phyloP scores from a whole-genome alignment of 129 eudicot genomes.

The Flaveria ramosissima region DNA sequence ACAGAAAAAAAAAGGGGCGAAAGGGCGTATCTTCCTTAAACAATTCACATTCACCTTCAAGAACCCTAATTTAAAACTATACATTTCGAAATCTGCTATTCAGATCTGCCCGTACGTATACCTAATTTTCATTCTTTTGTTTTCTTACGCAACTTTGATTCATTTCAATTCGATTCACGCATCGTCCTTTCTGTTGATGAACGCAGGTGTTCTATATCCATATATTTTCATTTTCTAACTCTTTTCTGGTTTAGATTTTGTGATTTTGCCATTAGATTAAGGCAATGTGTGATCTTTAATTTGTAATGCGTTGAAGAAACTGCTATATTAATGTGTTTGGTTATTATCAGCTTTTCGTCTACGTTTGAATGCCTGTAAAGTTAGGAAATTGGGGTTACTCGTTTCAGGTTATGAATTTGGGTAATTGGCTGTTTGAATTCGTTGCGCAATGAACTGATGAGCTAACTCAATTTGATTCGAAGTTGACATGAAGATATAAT shows the following conservation, averaged over 20 bases:
- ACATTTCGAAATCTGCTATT: neutral
- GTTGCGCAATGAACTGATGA: neutral
- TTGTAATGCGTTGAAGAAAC: conserved; percentile 3
- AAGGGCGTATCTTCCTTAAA: conserved; percentile 7
- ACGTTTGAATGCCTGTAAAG: conserved; percentile 7
- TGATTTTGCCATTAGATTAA: neutral
- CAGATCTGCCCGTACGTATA: conserved; percentile 31
- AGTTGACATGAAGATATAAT: conserved; percentile 5
- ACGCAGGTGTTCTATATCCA: conserved; percentile 11
- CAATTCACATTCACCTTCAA: conserved; percentile 23
- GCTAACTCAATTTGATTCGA: neutral
- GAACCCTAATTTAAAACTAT: conserved; percentile 33
- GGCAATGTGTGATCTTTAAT: conserved; percentile 27
- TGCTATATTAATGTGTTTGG: conserved; percentile 4
- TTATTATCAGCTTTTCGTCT: neutral
- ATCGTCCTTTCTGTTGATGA: conserved; percentile 8
- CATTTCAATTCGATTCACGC: conserved; percentile 24
- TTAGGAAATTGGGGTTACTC: conserved; percentile 5
- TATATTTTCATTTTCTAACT: neutral
- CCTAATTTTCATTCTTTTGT: conserved; percentile 27
- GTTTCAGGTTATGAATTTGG: conserved; percentile 15
- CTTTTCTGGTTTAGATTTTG: conserved; percentile 22
- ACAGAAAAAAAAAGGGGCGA: neutral
- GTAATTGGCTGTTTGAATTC: neutral
- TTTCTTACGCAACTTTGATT: conserved; percentile 13